Conservation (phyloP, 495 filamentous ascomycete species). For the Talaromyces trachyspermus region DNA sequence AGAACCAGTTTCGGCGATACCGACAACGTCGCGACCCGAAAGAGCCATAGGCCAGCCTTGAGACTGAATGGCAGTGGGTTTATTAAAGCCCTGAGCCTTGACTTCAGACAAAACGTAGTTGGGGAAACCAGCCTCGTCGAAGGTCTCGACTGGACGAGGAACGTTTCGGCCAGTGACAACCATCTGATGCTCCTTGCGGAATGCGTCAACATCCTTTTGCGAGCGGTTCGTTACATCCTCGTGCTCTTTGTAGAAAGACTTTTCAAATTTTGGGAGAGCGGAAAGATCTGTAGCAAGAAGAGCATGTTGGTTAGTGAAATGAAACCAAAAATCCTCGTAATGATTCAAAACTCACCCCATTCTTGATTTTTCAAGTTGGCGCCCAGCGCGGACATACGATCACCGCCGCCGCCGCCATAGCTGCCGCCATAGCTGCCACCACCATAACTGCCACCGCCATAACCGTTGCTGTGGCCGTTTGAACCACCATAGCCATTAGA, state of each 20-base stretch:
- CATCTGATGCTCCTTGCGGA: slow-evolving; percentile 75
- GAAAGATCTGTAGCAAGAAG: slow-evolving; percentile 52
- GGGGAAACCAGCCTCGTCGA: slow-evolving; percentile 96
- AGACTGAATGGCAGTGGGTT: slow-evolving; percentile 91
- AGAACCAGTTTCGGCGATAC: slow-evolving; percentile 98
- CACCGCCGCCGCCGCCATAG: slow-evolving; percentile 59
- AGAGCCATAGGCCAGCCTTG: slow-evolving; percentile 99
- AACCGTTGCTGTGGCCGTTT: slow-evolving; percentile 30
- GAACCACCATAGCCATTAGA: slow-evolving; percentile 33
- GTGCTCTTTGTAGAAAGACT: slow-evolving; percentile 97
- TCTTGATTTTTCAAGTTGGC: slow-evolving; percentile 74
- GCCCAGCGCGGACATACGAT: slow-evolving; percentile 90
- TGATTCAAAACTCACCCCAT: slow-evolving; percentile 58
- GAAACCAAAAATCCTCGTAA: slow-evolving; percentile 3
- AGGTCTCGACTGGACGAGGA: slow-evolving; percentile 88
- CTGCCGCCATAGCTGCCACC: slow-evolving; percentile 46
- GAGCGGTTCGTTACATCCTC: slow-evolving; percentile 67
- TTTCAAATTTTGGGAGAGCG: slow-evolving; percentile 91
- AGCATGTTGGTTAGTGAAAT: slow-evolving; percentile 25
- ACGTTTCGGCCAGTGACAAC: slow-evolving; percentile 68
- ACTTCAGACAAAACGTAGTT: slow-evolving; percentile 96
- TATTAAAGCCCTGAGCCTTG: slow-evolving; percentile 90
- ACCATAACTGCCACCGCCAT: slow-evolving; percentile 38
- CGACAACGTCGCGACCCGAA: slow-evolving; percentile 95
- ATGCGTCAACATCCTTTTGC: slow-evolving; percentile 72